phyloP scores from a whole-genome alignment of 768 basidiomycete genomes.

The Termitomyces sp. region DNA sequence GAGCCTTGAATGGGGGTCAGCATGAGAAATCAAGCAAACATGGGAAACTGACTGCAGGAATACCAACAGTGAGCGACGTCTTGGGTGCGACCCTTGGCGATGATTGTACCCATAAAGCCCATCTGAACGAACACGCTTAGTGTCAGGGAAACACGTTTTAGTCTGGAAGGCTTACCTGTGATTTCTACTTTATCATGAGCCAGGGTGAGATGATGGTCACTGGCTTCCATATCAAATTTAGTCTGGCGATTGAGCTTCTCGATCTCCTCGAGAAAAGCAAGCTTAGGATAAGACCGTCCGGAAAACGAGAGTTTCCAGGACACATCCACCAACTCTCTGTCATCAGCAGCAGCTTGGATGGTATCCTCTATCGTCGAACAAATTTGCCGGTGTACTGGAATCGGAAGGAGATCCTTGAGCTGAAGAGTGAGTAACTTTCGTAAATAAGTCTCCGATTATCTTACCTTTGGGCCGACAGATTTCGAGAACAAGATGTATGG shows the following conservation, averaged over 20 bases:
- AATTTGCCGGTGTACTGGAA: slow-evolving; percentile 24
- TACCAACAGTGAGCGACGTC: slow-evolving; percentile 16
- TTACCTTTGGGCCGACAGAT: slow-evolving; percentile 25
- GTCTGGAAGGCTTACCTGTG: slow-evolving; percentile 15
- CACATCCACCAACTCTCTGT: slow-evolving; percentile 23
- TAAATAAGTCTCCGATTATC: not conserved
- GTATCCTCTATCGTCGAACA: slow-evolving; percentile 9
- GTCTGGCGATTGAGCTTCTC: not conserved
- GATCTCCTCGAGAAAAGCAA: slow-evolving; percentile 14
- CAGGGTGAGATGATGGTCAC: slow-evolving; percentile 15
- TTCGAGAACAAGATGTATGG: slow-evolving; percentile 15
- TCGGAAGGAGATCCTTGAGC: slow-evolving; percentile 7
- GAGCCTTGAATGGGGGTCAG: slow-evolving; percentile 7
- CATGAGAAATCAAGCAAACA: not conserved
- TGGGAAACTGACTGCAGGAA: slow-evolving; percentile 13
- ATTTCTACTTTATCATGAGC: slow-evolving; percentile 21
- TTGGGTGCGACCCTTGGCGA: slow-evolving; percentile 23
- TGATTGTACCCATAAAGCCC: slow-evolving; percentile 23
- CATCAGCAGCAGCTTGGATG: not conserved
- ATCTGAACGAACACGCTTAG: slow-evolving; percentile 11
- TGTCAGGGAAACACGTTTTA: not conserved
- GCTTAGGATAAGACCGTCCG: slow-evolving; percentile 19
- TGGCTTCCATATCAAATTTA: slow-evolving; percentile 14
- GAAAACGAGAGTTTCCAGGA: slow-evolving; percentile 29
- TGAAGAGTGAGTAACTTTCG: not conserved